These are phyloP conservation scores for Ambrosia trifida DNA, from an alignment of 129 eudicot genomes.

Conservation along the genomic window DNA sequence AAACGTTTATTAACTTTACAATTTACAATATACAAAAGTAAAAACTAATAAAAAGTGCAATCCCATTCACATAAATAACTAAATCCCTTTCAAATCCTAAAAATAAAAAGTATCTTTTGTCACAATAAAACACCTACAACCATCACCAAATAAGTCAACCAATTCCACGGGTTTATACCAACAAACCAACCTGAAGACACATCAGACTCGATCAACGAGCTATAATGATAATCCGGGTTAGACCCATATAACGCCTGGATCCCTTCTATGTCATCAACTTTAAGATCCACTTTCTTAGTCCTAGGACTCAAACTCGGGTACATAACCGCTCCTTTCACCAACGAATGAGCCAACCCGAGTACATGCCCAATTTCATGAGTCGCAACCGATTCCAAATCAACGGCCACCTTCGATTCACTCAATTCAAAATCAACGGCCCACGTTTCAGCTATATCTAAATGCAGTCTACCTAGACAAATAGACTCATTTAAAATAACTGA, in stretches of 20 bases:
- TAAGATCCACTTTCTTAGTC: constrained; percentile 69
- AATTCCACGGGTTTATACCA: constrained; percentile 16
- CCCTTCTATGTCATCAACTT: constrained; percentile 78
- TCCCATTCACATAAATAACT: background rate
- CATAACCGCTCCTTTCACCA: constrained; percentile 79
- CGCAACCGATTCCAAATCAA: too few relatives aligned
- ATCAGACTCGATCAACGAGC: constrained; percentile 55
- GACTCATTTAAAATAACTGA: constrained; percentile 53
- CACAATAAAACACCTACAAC: constrained; percentile 12
- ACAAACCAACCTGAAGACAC: constrained; percentile 44
- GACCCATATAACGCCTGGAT: constrained; percentile 84
- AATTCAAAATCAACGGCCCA: too few relatives aligned
- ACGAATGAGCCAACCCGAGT: constrained; percentile 82
- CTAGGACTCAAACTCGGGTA: constrained; percentile 86
- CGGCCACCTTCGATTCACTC: too few relatives aligned
- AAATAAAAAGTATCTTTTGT: too few relatives aligned
- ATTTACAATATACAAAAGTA: constrained; percentile 10
- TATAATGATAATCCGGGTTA: constrained; percentile 66
- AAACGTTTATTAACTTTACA: too few relatives aligned
- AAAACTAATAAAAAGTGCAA: background rate
- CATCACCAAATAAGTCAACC: constrained; percentile 34
- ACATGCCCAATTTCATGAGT: constrained; percentile 93
- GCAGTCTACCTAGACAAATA: constrained; percentile 33
- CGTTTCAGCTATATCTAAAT: constrained; percentile 20
- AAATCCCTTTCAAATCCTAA: background rate